These are phyloP conservation scores for Durio zibethinus DNA, from an alignment of 345 rosid species.

Conservation along the genomic window DNA sequence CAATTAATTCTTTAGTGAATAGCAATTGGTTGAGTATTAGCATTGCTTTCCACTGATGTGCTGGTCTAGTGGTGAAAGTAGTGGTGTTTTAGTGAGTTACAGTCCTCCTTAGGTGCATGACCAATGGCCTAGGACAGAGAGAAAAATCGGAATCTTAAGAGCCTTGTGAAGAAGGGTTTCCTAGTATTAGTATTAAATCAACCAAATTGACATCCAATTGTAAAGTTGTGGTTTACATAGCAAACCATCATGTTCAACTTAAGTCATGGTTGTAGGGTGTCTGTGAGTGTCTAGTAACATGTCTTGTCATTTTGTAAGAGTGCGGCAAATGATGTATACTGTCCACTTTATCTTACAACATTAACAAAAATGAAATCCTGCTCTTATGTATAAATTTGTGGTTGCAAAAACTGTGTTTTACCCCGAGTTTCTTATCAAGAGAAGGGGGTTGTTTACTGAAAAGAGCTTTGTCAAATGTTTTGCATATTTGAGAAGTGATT, in stretches of 20 bases:
- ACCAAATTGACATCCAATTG: too few relatives aligned
- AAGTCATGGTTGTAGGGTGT: neutral
- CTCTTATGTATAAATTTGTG: neutral
- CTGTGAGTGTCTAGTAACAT: neutral
- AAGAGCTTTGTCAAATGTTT: neutral
- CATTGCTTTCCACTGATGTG: too few relatives aligned
- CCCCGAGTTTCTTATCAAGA: neutral
- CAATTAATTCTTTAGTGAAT: too few relatives aligned
- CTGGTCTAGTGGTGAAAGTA: too few relatives aligned
- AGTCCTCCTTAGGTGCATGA: too few relatives aligned
- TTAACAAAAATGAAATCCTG: neutral
- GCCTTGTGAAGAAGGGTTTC: too few relatives aligned
- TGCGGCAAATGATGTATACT: neutral
- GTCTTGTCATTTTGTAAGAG: neutral
- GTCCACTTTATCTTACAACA: neutral
- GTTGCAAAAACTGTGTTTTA: neutral
- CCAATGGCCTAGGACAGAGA: too few relatives aligned
- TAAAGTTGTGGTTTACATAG: too few relatives aligned
- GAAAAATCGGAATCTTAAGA: too few relatives aligned
- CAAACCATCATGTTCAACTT: neutral
- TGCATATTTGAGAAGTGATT: neutral
- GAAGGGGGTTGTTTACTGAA: neutral
- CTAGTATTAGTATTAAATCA: too few relatives aligned
- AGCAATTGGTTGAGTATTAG: too few relatives aligned
- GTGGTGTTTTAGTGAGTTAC: too few relatives aligned